Conservation (phyloP, 2,329 filamentous ascomycete species). For the Cladosporium cucumerinum region DNA sequence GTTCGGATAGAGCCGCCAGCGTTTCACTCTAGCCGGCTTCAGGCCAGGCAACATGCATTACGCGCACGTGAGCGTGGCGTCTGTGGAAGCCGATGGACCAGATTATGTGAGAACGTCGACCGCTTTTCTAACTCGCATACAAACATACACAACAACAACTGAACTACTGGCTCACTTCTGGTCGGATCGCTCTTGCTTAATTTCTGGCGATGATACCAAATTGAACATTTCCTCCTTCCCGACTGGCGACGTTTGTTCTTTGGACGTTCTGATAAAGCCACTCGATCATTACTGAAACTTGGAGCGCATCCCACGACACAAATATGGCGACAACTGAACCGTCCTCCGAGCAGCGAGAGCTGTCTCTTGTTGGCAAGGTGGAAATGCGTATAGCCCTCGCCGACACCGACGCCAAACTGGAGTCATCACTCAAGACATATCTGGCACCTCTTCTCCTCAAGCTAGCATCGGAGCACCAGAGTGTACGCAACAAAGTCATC, state of each 20-base stretch:
- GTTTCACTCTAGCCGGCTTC: constrained; percentile 10
- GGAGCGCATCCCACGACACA: not conserved
- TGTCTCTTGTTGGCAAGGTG: constrained; percentile 78
- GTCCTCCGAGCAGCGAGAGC: constrained; percentile 63
- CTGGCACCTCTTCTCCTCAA: constrained; percentile 81
- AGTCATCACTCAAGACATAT: constrained; percentile 72
- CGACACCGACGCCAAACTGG: constrained; percentile 78
- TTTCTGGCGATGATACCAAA: constrained; percentile 3
- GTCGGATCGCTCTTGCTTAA: not conserved
- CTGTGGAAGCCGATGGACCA: constrained; percentile 9
- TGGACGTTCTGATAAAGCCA: not conserved
- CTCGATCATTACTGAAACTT: not conserved
- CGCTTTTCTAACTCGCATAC: not conserved
- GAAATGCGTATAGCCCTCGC: constrained; percentile 81
- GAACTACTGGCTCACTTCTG: not conserved
- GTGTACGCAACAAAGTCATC: constrained; percentile 77
- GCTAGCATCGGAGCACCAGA: constrained; percentile 72
- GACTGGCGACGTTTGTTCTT: not conserved
- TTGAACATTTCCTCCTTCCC: not conserved
- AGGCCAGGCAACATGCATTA: constrained; percentile 14
- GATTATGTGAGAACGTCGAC: constrained; percentile 14
- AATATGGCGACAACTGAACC: constrained; percentile 33
- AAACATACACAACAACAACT: not conserved
- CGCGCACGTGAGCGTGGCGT: constrained; percentile 15
- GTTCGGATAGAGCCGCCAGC: not conserved